phyloP scores from a whole-genome alignment of 345 rosid species.

The Stellera chamaejasme region DNA sequence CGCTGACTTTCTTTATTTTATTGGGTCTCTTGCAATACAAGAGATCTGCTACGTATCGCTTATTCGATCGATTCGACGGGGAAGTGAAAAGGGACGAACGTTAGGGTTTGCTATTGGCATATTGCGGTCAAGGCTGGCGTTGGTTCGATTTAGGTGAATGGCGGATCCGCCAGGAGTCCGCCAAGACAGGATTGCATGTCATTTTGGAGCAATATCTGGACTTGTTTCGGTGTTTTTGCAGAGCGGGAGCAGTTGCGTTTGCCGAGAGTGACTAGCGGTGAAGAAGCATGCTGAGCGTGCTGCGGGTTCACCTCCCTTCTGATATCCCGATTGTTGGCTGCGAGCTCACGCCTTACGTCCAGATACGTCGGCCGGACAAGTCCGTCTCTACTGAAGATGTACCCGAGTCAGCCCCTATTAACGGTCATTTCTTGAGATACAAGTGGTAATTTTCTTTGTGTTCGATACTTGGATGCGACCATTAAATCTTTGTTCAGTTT shows the following conservation, averaged over 20 bases:
- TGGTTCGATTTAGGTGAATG: slow-evolving; percentile 36
- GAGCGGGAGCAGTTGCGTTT: slow-evolving; percentile 21
- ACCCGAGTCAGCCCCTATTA: slow-evolving; percentile 71
- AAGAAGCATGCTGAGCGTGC: slow-evolving; percentile 76
- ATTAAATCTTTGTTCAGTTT: not conserved
- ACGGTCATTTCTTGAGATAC: slow-evolving; percentile 79
- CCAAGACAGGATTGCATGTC: slow-evolving; percentile 14
- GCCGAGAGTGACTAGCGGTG: slow-evolving; percentile 20
- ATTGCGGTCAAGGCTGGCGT: slow-evolving; percentile 32
- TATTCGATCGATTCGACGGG: not conserved
- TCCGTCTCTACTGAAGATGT: slow-evolving; percentile 59
- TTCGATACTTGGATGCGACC: not conserved
- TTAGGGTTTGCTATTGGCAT: slow-evolving; percentile 25
- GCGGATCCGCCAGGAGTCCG: slow-evolving; percentile 66
- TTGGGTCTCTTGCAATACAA: no score
- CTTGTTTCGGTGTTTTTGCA: slow-evolving; percentile 20
- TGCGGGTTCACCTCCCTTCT: slow-evolving; percentile 91
- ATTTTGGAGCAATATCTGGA: slow-evolving; percentile 1
- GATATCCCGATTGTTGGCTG: slow-evolving; percentile 98
- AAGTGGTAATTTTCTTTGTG: slow-evolving; percentile 56
- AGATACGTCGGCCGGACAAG: slow-evolving; percentile 67
- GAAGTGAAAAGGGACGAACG: not conserved
- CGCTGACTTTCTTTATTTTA: no score
- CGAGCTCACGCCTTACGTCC: slow-evolving; percentile 89
- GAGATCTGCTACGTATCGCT: no score